Evolutionary conservation across 352 stramenopile genomes (phyloP), one percentile per base, ranked within the genome.

Genomic region (Pythium volutum): DNA sequence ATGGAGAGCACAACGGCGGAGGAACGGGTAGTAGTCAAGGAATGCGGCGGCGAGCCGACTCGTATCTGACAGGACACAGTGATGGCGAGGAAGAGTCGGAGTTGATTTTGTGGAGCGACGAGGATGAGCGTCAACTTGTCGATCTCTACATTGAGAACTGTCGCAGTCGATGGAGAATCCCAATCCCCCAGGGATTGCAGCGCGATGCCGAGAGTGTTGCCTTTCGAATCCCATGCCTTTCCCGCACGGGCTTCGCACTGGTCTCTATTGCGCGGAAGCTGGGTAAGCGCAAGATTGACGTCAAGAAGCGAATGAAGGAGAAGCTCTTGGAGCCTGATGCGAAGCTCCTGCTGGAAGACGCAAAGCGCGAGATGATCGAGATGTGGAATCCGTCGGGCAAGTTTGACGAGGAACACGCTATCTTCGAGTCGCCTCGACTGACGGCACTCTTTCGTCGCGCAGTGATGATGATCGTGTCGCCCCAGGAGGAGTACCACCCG

Each of bases 401-500:
- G 26, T 89, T 92, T 64, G 73, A 88, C 33, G 85, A 95, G 55
- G 83, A 95, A 47, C 31, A 76, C 6, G 68, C 71, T 2, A 89
- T 95, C 53, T 59, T 77, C 55, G 33, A 67, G 26, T 88, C 76
- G 0, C 66, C 74, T 25, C 68, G 84, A 0, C 70, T 95, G 3
- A 89, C 81, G 20, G 81, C 85, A 14, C 69, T 95, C 22, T 91
- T 93, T 58, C 79, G 80, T 16, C 80, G 81, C 7, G 85, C 84
- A 0, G 74, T 95, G 29, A 89, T 93, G 81, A 88, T 95, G 71
- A 79, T 92, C 7, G 69, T 89, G 33, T 88, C 77, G 6, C 79
- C 85, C 6, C 69, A 84, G 59, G 65, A 74, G 45, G 80, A 90
- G 41, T 95, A 95, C 55, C 76, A 91, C 15, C 80, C 84, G 9